Evolutionary conservation across 2,329 filamentous ascomycete species (phyloP), one percentile per base, ranked within the genome.

Genomic region (Metarhizium album): DNA sequence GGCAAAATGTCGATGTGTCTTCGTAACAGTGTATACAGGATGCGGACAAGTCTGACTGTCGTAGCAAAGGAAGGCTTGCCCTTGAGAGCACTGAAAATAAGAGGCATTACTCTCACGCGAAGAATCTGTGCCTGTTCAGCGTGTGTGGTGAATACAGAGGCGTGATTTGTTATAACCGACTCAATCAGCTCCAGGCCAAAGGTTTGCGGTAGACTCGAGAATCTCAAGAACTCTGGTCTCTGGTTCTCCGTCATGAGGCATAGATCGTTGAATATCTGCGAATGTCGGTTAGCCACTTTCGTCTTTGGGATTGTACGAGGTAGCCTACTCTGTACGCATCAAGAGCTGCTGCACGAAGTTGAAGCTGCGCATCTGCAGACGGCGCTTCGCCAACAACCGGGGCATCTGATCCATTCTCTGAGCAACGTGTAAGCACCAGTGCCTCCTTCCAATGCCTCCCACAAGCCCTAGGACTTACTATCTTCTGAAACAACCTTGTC

Each of bases 141-240:
- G 62, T 96, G 90, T 3, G 75, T 74, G 18, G 83, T 73, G 64
- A 97, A 93, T 27, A 95, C 80, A 48, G 76, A 74, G n/a, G 84
- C 80, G 70, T 96, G 89, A 59, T 90, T 94, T 23, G 86, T 84
- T 53, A 98, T 72, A 48, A 95, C 83, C 1, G 89, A 91, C 67
- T 96, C 90, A 59, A 98, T 89, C 50, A 97, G 76, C 64, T 98
- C 93, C 1, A 98, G 71, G 5, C 90, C 87, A 59, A 95, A 93
- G 0, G 87, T 85, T 59, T 89, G 83, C 0, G 88, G 83, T 9
- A 97, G 75, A 3, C 81, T 80, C 13, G 86, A 83, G 59, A 93
- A 87, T 31, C 83, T 82, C 38, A 98, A 75, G 60, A 90, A 95
- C 56, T 88, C 82, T 3, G 90, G 83, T 40, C 84, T 83, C 59